These are phyloP conservation scores for Cryphonectria carpinicola DNA, from an alignment of 2,329 filamentous ascomycete species.

Conservation along the genomic window DNA sequence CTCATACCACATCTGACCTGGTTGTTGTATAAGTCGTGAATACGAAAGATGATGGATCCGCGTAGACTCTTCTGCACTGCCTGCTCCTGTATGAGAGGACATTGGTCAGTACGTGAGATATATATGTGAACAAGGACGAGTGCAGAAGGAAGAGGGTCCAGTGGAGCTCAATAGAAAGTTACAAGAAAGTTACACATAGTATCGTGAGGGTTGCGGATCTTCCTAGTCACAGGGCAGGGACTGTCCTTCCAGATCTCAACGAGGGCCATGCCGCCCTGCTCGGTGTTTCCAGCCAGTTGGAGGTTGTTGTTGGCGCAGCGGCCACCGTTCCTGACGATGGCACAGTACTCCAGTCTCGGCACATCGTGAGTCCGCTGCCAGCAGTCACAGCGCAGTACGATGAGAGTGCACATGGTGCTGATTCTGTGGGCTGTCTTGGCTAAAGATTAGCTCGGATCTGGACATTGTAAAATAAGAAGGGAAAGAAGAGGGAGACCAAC, in stretches of 20 bases:
- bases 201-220: neutral
- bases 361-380: neutral
- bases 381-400: neutral
- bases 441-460: neutral
- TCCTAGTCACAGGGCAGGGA: neutral
- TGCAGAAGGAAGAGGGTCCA: neutral
- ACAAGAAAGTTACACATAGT: too few relatives aligned
- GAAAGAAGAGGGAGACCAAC: neutral
- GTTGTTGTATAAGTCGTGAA: neutral
- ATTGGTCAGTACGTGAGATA: neutral
- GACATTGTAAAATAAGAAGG: neutral
- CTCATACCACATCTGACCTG: neutral
- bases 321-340: neutral
- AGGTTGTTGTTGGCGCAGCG: neutral
- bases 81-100: neutral
- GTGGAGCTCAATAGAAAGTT: too few relatives aligned
- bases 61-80: too few relatives aligned
- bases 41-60: neutral
- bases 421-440: neutral
- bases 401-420: neutral
- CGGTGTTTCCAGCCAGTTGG: neutral
- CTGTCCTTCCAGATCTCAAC: neutral
- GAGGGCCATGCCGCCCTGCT: neutral
- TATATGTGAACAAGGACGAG: neutral
- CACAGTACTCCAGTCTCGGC: neutral